These are phyloP conservation scores for Lactuca sativa DNA, from an alignment of 129 eudicot species.

Conservation along the genomic window DNA sequence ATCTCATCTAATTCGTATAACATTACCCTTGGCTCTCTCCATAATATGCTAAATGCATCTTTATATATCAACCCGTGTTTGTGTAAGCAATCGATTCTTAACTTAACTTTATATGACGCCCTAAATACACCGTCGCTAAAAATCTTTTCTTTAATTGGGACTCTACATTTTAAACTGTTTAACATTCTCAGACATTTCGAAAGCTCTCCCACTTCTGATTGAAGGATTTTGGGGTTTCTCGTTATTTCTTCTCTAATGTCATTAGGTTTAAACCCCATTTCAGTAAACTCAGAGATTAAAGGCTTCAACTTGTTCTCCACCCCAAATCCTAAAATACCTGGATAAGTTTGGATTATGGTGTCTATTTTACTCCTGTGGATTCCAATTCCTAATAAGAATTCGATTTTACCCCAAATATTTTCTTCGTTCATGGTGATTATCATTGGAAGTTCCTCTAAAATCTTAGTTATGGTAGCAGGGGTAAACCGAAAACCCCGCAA, in stretches of 20 bases:
- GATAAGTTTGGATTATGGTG: conserved; percentile 39
- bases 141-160: conserved; percentile 52
- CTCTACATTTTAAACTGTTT: conserved; percentile 65
- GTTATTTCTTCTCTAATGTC: conserved; percentile 54
- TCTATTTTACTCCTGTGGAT: conserved; percentile 45
- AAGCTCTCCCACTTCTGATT: conserved; percentile 78
- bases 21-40: conserved; percentile 80
- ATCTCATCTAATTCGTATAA: conserved; percentile 60
- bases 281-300: conserved; percentile 58
- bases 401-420: conserved; percentile 37
- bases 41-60: conserved; percentile 68
- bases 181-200: conserved; percentile 66
- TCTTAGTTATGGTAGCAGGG: conserved; percentile 49
- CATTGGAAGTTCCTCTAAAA: conserved; percentile 59
- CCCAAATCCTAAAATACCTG: conserved; percentile 47
- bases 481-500: conserved; percentile 66
- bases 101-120: conserved; percentile 65
- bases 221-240: conserved; percentile 62
- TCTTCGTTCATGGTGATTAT: conserved; percentile 50
- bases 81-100: conserved; percentile 74
- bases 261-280: conserved; percentile 46
- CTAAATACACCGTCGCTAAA: conserved; percentile 56
- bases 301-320: conserved; percentile 60
- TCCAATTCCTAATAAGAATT: conserved; percentile 55
- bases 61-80: conserved; percentile 62